A percentile compares a stretch with the other conserved stretches of the same genome.
These are phyloP conservation scores for Aspergillus ibericus DNA, from an alignment of 2,329 filamentous ascomycete genomes.

Conservation along the genomic window DNA sequence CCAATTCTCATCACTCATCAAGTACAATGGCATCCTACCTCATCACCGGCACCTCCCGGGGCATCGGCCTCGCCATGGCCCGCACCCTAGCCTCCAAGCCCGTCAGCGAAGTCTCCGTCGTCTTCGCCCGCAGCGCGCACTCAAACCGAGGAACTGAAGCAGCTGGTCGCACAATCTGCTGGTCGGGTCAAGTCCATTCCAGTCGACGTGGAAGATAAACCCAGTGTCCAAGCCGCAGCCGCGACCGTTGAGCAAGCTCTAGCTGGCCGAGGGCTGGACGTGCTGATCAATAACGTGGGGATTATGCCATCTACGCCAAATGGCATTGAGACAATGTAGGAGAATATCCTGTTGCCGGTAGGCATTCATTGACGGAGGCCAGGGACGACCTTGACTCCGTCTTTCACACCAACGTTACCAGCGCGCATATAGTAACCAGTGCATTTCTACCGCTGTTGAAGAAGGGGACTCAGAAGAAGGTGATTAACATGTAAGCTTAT, in stretches of 20 bases:
- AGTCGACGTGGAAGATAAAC: slow-evolving; percentile 38
- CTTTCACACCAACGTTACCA: slow-evolving; percentile 36
- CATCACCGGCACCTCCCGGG: slow-evolving; percentile 37
- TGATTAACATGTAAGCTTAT: slow-evolving; percentile 41
- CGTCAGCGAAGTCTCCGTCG: slow-evolving; percentile 31
- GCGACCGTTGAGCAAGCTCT: slow-evolving; percentile 33
- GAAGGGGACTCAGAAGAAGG: slow-evolving; percentile 41
- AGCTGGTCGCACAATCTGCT: slow-evolving; percentile 31
- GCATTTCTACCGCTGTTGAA: slow-evolving; percentile 37
- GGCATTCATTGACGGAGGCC: not conserved
- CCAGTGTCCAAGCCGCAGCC: slow-evolving; percentile 37
- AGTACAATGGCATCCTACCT: slow-evolving; percentile 35
- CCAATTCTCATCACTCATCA: not conserved
- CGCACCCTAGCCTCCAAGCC: slow-evolving; percentile 30
- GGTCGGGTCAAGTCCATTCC: slow-evolving; percentile 37
- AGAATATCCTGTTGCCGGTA: slow-evolving; percentile 2
- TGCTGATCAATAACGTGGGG: slow-evolving; percentile 35
- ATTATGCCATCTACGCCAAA: slow-evolving; percentile 17
- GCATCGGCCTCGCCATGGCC: slow-evolving; percentile 35
- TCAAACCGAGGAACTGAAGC: slow-evolving; percentile 27
- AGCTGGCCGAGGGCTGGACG: slow-evolving; percentile 37
- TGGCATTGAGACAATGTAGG: slow-evolving; percentile 18
- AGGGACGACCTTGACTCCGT: not conserved
- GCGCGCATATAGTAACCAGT: slow-evolving; percentile 38
- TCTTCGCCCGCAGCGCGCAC: slow-evolving; percentile 45